These are phyloP conservation scores for Vachellia pachyceras DNA, from an alignment of 306 rosid species.

Conservation along the genomic window DNA sequence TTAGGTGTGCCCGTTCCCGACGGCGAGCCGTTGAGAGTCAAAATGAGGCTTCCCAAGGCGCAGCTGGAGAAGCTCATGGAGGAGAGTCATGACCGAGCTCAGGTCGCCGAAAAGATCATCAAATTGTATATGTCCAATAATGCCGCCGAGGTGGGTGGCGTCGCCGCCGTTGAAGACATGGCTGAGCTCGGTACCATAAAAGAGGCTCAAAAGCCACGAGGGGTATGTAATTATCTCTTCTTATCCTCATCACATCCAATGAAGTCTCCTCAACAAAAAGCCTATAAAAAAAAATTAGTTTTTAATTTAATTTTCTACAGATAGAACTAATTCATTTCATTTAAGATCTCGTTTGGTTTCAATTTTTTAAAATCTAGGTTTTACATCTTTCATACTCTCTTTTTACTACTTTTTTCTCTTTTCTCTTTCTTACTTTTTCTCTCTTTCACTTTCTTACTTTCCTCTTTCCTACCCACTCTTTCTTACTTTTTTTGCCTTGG, in stretches of 20 bases:
- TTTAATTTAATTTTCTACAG: neutral
- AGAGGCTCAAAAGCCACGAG: constrained; percentile 41
- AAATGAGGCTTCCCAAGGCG: constrained; percentile 69
- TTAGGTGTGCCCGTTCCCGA: constrained; percentile 5
- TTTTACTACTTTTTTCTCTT: too few species aligned
- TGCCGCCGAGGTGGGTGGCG: constrained; percentile 15
- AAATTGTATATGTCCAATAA: constrained; percentile 50
- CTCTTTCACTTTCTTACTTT: too few species aligned
- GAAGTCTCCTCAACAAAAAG: neutral
- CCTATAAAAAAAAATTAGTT: too few species aligned
- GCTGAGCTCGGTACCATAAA: constrained; percentile 39
- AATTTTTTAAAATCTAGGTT: too few species aligned
- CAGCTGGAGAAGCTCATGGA: constrained; percentile 69
- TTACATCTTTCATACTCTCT: too few species aligned
- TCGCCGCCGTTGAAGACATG: neutral
- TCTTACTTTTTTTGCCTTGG: too few species aligned
- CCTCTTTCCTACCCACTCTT: too few species aligned
- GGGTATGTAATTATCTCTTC: constrained; percentile 47
- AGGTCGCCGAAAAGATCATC: constrained; percentile 70
- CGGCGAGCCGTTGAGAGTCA: constrained; percentile 51
- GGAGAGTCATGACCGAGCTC: constrained; percentile 57
- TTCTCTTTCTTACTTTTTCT: too few species aligned
- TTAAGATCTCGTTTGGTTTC: too few species aligned
- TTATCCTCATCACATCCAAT: neutral
- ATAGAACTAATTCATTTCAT: neutral